Conservation (phyloP, 1,284 basidiomycete genomes). For the Pseudozyma hubeiensis region DNA sequence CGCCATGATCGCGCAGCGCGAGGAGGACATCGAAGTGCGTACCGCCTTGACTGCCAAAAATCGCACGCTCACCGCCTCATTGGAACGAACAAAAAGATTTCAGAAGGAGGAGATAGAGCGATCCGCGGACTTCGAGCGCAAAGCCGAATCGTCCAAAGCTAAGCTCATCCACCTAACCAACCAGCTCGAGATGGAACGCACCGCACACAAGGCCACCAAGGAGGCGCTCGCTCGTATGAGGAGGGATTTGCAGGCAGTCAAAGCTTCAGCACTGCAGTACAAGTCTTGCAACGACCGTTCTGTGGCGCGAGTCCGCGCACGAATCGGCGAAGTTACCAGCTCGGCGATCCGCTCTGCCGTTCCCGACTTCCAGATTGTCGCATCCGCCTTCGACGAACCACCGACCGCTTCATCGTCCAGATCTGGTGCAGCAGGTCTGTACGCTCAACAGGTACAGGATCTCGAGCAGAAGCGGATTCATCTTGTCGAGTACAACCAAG, state of each 20-base stretch:
- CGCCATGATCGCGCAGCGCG: constrained; percentile 54
- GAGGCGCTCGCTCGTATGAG: constrained; percentile 44
- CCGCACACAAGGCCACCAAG: constrained; percentile 48
- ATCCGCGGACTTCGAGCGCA: constrained; percentile 44
- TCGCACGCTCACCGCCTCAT: constrained; percentile 33
- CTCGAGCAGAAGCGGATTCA: constrained; percentile 46
- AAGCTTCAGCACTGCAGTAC: constrained; percentile 51
- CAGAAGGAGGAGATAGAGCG: constrained; percentile 45
- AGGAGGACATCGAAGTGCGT: constrained; percentile 55
- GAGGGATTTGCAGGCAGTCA: constrained; percentile 46
- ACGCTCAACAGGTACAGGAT: constrained; percentile 51
- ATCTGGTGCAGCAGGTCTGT: constrained; percentile 11
- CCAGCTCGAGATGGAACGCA: constrained; percentile 35
- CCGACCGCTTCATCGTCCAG: constrained; percentile 18
- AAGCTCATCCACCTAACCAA: constrained; percentile 27
- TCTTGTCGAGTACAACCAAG: constrained; percentile 51
- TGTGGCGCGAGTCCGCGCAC: constrained; percentile 37
- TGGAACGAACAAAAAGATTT: constrained; percentile 48
- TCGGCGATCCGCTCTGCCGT: constrained; percentile 46
- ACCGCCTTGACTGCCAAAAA: constrained; percentile 52
- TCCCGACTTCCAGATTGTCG: constrained; percentile 52
- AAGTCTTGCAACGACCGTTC: constrained; percentile 45
- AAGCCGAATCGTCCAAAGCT: constrained; percentile 43
- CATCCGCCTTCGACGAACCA: constrained; percentile 38
- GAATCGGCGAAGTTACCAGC: constrained; percentile 54